A percentile compares a stretch with the other conserved stretches of the same genome.
phyloP scores from a whole-genome alignment of 2,329 filamentous ascomycete species.

The Westerdykella sp. region DNA sequence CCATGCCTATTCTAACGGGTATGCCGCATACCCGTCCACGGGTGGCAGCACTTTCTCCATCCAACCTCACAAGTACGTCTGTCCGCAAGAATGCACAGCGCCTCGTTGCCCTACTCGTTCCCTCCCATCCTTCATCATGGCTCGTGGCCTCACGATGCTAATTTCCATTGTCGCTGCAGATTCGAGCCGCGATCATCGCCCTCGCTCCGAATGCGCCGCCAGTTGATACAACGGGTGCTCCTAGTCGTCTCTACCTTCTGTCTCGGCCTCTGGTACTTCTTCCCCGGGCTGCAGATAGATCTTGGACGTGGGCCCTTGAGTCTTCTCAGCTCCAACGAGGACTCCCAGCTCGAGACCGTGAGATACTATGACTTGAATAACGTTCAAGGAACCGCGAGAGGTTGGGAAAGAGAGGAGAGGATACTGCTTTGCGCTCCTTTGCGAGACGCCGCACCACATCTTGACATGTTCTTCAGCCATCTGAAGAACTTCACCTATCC shows the following conservation, averaged over 20 bases:
- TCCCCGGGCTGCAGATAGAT: slow-evolving; percentile 64
- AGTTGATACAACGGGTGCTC: slow-evolving; percentile 63
- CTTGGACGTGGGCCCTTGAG: slow-evolving; percentile 61
- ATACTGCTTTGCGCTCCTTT: slow-evolving; percentile 92
- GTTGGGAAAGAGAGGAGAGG: slow-evolving; percentile 93
- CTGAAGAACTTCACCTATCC: slow-evolving; percentile 95
- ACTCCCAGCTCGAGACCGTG: slow-evolving; percentile 83
- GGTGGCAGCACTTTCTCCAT: slow-evolving; percentile 72
- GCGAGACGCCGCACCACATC: slow-evolving; percentile 83
- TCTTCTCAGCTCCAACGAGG: slow-evolving; percentile 59
- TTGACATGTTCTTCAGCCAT: slow-evolving; percentile 98
- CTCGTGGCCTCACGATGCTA: slow-evolving; percentile 22
- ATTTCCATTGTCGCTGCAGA: slow-evolving; percentile 45
- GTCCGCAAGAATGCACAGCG: slow-evolving; percentile 16
- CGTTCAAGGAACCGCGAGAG: slow-evolving; percentile 82
- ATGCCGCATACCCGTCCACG: slow-evolving; percentile 58
- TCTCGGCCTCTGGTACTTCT: slow-evolving; percentile 62
- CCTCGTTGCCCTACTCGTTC: slow-evolving; percentile 13
- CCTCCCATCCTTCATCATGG: slow-evolving; percentile 15
- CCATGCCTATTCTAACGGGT: slow-evolving; percentile 79
- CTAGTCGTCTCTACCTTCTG: slow-evolving; percentile 51
- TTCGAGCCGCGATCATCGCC: slow-evolving; percentile 80
- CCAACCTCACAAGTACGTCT: slow-evolving; percentile 74
- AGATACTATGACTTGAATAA: slow-evolving; percentile 94
- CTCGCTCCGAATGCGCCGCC: slow-evolving; percentile 65